Evolutionary conservation across 306 rosid genomes (phyloP).

Genomic region (Castanea crenata): DNA sequence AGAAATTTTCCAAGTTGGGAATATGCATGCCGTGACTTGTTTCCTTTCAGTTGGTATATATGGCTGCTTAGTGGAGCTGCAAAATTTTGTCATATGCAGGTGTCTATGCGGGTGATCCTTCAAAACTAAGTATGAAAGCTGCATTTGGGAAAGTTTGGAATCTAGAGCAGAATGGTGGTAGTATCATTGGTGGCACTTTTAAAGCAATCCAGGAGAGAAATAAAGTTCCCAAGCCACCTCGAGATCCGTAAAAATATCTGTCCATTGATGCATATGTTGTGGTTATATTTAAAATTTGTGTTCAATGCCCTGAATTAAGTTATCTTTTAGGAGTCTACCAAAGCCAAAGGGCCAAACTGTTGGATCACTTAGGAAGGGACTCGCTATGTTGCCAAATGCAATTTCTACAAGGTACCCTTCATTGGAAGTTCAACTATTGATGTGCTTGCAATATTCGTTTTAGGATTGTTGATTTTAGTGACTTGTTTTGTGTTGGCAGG

Average conservation of each 20-base stretch:
- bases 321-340: conserved; percentile 74
- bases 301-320: conserved; percentile 35
- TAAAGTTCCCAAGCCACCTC: conserved; percentile 58
- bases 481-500: conserved; percentile 47
- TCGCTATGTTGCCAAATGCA: conserved; percentile 84
- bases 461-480: conserved; percentile 11
- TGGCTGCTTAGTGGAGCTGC: conserved; percentile 14
- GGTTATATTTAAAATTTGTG: conserved; percentile 8
- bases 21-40: neutral
- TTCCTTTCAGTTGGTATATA: neutral
- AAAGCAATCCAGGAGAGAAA: conserved; percentile 87
- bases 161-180: conserved; percentile 90
- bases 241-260: conserved; percentile 68
- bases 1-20: neutral
- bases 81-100: conserved; percentile 46
- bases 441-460: neutral
- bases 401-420: conserved; percentile 64
- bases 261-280: conserved; percentile 28
- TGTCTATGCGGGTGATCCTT: conserved; percentile 98
- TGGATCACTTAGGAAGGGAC: conserved; percentile 93
- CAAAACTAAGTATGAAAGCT: conserved; percentile 96
- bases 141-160: conserved; percentile 98
- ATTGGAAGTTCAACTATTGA: conserved; percentile 1
- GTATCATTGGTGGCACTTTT: conserved; percentile 93
- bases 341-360: conserved; percentile 96